Evolutionary conservation across 768 basidiomycete species (phyloP), one percentile per base, ranked within the genome.

Genomic region (Rhodotorula graminis): DNA sequence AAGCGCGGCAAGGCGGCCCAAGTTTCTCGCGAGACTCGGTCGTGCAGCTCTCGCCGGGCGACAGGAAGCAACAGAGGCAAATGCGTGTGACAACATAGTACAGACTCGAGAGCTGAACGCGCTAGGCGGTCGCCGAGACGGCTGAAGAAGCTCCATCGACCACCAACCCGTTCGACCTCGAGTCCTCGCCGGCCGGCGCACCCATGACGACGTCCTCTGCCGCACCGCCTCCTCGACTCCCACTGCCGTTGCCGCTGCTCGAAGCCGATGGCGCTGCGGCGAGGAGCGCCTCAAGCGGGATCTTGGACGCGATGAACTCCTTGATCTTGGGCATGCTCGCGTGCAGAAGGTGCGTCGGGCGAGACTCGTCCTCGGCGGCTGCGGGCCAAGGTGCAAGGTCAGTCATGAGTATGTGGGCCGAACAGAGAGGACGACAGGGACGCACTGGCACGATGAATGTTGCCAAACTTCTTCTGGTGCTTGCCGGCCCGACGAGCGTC

Each of bases 341-440:
- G 21, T 55, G 55, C 33, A 76, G 57, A 19, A 76, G 66, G 61
- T 73, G 70, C 2, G 70, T 68, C 8, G 76, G 72, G 21, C 76
- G 69, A 0, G 69, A 66, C 47, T 76, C 76, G 68, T 73, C 72
- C 21, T 76, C 75, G 21, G 66, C 63, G 12, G 71, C 75, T 76
- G 47, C 3, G 31, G 31, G 18, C 23, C 29, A 21, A 16, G 14
- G n/a, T n/a, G n/a, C n/a, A n/a, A n/a, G n/a, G n/a, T n/a, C n/a
- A n/a, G n/a, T n/a, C n/a, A n/a, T n/a, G n/a, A n/a, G n/a, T n/a
- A n/a, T n/a, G n/a, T n/a, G n/a, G n/a, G n/a, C n/a, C n/a, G n/a
- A n/a, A 37, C 37, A 37, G 37, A 4, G 16, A 16, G 42, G n/a
- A 50, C 5, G 27, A 33, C 33, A 18, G 15, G 3, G 42, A 52